phyloP scores from a whole-genome alignment of 2,329 filamentous ascomycete genomes.

The Neonectria coccinea region DNA sequence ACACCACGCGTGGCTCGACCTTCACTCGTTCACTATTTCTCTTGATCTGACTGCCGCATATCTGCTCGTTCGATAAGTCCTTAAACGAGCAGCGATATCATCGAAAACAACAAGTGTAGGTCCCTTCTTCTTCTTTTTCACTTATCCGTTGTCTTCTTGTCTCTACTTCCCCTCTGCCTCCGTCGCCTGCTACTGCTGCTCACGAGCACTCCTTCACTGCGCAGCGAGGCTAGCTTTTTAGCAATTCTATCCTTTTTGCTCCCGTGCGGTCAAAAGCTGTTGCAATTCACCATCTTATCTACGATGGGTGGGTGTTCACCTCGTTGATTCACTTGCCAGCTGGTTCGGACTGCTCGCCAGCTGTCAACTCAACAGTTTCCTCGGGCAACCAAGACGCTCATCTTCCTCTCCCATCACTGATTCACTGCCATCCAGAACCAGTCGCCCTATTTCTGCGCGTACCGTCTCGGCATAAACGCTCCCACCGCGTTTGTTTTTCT shows the following conservation, averaged over 20 bases:
- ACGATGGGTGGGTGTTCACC: not conserved
- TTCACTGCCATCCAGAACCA: constrained; percentile 31
- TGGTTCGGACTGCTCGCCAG: constrained; percentile 6
- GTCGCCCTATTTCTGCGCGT: not conserved
- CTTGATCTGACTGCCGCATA: not conserved
- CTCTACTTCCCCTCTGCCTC: not conserved
- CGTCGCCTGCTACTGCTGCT: not conserved
- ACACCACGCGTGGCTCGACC: not conserved
- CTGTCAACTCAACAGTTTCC: constrained; percentile 25
- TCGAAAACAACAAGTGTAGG: not conserved
- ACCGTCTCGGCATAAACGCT: constrained; percentile 5
- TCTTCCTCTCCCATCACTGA: constrained; percentile 26
- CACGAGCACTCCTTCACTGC: not conserved
- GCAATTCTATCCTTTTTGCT: not conserved
- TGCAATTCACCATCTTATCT: not conserved
- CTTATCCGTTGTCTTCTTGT: not conserved
- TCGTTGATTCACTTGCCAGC: not conserved
- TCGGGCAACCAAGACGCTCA: constrained; percentile 19
- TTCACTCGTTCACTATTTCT: constrained; percentile 9
- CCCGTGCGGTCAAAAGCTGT: not conserved
- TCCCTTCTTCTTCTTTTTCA: not conserved
- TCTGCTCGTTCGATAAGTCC: not conserved
- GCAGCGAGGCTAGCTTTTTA: not conserved
- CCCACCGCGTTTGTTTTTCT: constrained; percentile 28
- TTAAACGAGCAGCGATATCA: not conserved